Evolutionary conservation across 306 rosid species (phyloP).

Genomic region (Pterocarpus santalinus): DNA sequence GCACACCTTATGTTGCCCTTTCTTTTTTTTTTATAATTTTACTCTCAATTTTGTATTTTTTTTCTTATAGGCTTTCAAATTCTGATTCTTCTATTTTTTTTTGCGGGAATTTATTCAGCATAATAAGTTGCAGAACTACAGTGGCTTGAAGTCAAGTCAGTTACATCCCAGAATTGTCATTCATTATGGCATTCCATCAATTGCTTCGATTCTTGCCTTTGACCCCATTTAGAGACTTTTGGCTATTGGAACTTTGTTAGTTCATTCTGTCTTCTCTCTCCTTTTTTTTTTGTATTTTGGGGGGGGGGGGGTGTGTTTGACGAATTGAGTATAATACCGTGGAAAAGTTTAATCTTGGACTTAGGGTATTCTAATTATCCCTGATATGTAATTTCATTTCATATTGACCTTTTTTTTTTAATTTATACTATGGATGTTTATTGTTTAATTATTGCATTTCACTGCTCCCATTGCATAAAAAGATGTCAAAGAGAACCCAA

Average conservation of each 20-base stretch:
- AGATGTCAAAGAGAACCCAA: neutral
- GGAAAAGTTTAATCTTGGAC: neutral
- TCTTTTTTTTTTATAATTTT: too few relatives aligned
- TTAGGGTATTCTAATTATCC: neutral
- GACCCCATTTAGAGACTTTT: constrained; percentile 87
- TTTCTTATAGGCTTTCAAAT: neutral
- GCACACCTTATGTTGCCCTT: too few relatives aligned
- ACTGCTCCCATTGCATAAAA: neutral
- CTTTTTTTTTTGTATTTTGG: neutral
- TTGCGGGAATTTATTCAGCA: constrained; percentile 55
- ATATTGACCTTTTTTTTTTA: neutral
- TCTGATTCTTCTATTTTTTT: constrained; percentile 18
- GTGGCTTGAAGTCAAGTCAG: constrained; percentile 65
- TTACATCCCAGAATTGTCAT: constrained; percentile 76
- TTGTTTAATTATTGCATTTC: constrained; percentile 13
- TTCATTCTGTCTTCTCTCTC: constrained; percentile 29
- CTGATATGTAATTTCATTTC: neutral
- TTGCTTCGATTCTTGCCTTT: constrained; percentile 84
- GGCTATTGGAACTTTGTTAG: constrained; percentile 91
- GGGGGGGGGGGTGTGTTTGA: too few relatives aligned
- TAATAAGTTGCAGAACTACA: constrained; percentile 58
- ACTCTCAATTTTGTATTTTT: too few relatives aligned
- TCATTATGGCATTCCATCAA: constrained; percentile 94
- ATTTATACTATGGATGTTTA: constrained; percentile 22
- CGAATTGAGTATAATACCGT: constrained; percentile 29